Percentiles rank a stretch among this genome's conserved stretches.
Evolutionary conservation across 768 basidiomycete genomes (phyloP).

Genomic region (Phaeotremella fagi): DNA sequence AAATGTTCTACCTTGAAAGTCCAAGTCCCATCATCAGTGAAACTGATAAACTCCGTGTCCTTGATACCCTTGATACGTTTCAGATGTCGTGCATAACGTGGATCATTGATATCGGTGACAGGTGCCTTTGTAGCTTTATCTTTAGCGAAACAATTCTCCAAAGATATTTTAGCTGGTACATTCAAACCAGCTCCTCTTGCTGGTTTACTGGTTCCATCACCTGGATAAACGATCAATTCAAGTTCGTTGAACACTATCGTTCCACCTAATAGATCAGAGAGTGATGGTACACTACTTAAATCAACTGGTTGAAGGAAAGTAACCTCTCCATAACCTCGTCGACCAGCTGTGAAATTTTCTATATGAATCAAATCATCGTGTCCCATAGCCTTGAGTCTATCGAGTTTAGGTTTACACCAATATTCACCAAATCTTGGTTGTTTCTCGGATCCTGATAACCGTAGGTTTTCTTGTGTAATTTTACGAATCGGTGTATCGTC

Average conservation of each 20-base stretch:
- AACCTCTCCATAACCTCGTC: constrained; percentile 87
- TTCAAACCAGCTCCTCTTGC: constrained; percentile 80
- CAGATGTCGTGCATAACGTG: constrained; percentile 65
- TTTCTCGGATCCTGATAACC: constrained; percentile 28
- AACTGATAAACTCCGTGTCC: constrained; percentile 76
- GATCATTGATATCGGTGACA: constrained; percentile 73
- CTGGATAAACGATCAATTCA: constrained; percentile 90
- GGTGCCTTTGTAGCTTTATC: constrained; percentile 88
- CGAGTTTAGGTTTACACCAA: constrained; percentile 76
- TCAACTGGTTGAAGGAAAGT: constrained; percentile 71
- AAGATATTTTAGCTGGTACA: constrained; percentile 69
- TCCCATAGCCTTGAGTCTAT: constrained; percentile 64
- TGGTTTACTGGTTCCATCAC: constrained; percentile 82
- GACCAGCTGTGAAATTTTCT: constrained; percentile 74
- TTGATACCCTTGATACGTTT: constrained; percentile 79
- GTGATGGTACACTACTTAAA: constrained; percentile 73
- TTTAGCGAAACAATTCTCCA: constrained; percentile 78
- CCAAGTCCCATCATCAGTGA: constrained; percentile 79
- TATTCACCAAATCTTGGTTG: constrained; percentile 72
- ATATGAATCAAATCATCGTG: constrained; percentile 70
- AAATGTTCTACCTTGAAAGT: constrained; percentile 92
- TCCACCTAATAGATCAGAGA: constrained; percentile 77
- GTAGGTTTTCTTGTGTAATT: constrained; percentile 4
- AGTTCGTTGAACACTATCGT: constrained; percentile 83
- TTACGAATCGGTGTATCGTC: constrained; percentile 16